These are phyloP conservation scores for Galium porrigens DNA, from an alignment of 305 asterid genomes.

Conservation along the genomic window DNA sequence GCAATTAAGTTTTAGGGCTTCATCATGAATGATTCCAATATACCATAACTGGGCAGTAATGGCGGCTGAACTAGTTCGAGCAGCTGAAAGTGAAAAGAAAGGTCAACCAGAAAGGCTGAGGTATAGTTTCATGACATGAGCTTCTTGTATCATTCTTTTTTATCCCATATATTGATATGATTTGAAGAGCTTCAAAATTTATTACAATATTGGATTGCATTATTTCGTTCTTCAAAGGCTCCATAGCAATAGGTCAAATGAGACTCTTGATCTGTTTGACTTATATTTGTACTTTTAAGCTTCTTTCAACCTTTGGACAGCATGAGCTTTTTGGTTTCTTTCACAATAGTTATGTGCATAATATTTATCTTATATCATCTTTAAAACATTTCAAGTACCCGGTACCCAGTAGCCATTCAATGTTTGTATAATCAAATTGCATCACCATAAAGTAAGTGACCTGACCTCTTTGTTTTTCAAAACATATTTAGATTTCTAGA, in stretches of 20 bases:
- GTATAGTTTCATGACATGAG: conserved; percentile 21
- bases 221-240: not conserved
- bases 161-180: not conserved
- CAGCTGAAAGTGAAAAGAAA: conserved; percentile 42
- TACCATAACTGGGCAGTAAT: conserved; percentile 39
- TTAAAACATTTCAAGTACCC: not conserved
- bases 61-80: conserved; percentile 94
- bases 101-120: conserved; percentile 70
- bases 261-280: not conserved
- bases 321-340: not conserved
- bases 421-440: not conserved
- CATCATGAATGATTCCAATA: not conserved
- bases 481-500: not conserved
- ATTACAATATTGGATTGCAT: not conserved
- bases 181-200: not conserved
- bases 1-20: not conserved
- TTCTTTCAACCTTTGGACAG: not conserved
- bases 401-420: not conserved
- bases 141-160: not conserved
- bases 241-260: not conserved
- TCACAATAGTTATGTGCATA: not conserved
- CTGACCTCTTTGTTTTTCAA: not conserved
- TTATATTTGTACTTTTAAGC: not conserved
- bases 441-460: not conserved
- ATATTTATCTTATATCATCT: conserved; percentile 1